These are phyloP conservation scores for Lizanozyma gosingica DNA, from an alignment of 1,139 yeast genomes.

Conservation along the genomic window DNA sequence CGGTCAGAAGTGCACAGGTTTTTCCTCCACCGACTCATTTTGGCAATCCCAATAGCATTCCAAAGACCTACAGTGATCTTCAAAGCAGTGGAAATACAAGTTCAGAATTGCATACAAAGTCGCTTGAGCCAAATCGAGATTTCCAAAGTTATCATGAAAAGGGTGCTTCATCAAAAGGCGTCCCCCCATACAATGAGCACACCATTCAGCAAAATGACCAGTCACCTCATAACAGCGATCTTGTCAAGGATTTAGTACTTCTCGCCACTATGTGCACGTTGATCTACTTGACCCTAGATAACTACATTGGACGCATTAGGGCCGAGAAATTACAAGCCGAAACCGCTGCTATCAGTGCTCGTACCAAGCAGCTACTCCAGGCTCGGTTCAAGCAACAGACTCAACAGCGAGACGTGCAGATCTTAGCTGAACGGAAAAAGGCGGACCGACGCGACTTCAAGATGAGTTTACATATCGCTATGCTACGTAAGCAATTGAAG, in stretches of 20 bases:
- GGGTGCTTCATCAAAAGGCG: neutral
- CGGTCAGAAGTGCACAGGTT: neutral
- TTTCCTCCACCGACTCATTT: slow-evolving; percentile 2
- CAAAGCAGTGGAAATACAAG: neutral
- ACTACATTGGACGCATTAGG: neutral
- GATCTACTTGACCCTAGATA: neutral
- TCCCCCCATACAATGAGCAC: neutral
- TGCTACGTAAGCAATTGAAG: slow-evolving; percentile 47
- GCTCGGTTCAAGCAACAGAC: slow-evolving; percentile 26
- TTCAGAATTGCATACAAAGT: neutral
- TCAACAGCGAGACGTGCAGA: slow-evolving; percentile 39
- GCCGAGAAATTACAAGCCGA: neutral
- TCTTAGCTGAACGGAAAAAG: slow-evolving; percentile 38
- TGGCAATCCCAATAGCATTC: slow-evolving; percentile 1
- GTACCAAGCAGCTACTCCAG: neutral
- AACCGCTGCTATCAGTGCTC: neutral
- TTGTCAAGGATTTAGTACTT: neutral
- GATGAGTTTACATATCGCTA: slow-evolving; percentile 56
- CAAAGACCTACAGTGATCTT: neutral
- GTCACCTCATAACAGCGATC: neutral
- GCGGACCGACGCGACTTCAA: slow-evolving; percentile 45
- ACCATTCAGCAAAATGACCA: neutral
- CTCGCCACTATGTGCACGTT: neutral
- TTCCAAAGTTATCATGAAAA: neutral
- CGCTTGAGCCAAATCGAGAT: no score